These are phyloP conservation scores for Colletotrichum filicis DNA, from an alignment of 2,329 filamentous ascomycete genomes.

Conservation along the genomic window DNA sequence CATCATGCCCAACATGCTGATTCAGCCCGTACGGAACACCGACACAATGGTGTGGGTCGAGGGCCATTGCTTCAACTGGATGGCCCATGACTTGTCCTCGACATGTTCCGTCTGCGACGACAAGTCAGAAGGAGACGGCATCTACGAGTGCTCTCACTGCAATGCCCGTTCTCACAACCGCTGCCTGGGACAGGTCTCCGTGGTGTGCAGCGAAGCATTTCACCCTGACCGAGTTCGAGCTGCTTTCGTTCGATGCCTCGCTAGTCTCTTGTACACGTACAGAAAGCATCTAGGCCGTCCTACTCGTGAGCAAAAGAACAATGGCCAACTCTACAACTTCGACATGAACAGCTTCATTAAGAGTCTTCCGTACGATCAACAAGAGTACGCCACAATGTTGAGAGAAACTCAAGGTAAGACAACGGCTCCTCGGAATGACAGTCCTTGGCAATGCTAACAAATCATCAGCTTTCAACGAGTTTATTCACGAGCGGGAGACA, in stretches of 20 bases:
- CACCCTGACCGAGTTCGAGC: slow-evolving; percentile 70
- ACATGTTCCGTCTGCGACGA: slow-evolving; percentile 82
- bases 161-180: slow-evolving; percentile 66
- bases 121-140: slow-evolving; percentile 75
- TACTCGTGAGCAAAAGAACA: slow-evolving; percentile 68
- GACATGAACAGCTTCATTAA: slow-evolving; percentile 74
- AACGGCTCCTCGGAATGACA: not conserved
- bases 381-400: slow-evolving; percentile 73
- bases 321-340: slow-evolving; percentile 70
- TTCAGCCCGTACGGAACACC: slow-evolving; percentile 82
- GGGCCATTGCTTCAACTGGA: slow-evolving; percentile 82
- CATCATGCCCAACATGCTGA: slow-evolving; percentile 85
- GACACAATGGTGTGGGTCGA: slow-evolving; percentile 87
- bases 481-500: slow-evolving; percentile 83
- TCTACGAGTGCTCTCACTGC: slow-evolving; percentile 80
- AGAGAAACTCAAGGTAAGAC: slow-evolving; percentile 72
- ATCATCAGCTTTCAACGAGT: slow-evolving; percentile 74
- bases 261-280: slow-evolving; percentile 75
- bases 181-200: slow-evolving; percentile 70
- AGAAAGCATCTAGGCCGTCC: slow-evolving; percentile 71
- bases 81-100: slow-evolving; percentile 66
- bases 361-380: slow-evolving; percentile 73
- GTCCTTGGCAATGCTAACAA: slow-evolving; percentile 35
- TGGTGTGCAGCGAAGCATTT: slow-evolving; percentile 73
- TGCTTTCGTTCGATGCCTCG: slow-evolving; percentile 72